Conservation (phyloP, 2,329 filamentous ascomycete genomes). For the Alternaria gaisen region DNA sequence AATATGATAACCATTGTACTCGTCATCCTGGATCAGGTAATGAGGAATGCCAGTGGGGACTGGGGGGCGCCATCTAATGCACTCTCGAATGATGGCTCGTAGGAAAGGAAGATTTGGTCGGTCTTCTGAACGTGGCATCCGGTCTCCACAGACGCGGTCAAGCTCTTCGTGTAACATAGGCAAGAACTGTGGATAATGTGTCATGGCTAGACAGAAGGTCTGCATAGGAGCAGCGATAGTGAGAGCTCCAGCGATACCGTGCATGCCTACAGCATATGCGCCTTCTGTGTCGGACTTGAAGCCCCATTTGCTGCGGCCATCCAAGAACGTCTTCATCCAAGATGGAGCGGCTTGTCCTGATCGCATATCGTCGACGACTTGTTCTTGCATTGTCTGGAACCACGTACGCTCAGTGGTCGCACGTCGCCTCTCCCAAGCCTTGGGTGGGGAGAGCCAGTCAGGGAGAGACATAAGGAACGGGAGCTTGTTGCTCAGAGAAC, state of each 20-base stretch:
- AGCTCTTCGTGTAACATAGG: constrained; percentile 53
- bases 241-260: constrained; percentile 57
- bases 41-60: constrained; percentile 63
- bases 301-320: constrained; percentile 51
- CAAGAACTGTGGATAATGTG: constrained; percentile 55
- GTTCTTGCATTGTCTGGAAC: constrained; percentile 56
- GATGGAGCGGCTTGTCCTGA: constrained; percentile 48
- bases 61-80: constrained; percentile 56
- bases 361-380: constrained; percentile 50
- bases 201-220: constrained; percentile 58
- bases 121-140: constrained; percentile 49
- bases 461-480: constrained; percentile 57
- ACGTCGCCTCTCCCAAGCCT: constrained; percentile 57
- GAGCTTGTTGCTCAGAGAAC: constrained; percentile 57
- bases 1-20: constrained; percentile 66
- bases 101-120: constrained; percentile 52
- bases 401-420: constrained; percentile 55
- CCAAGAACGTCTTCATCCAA: constrained; percentile 57
- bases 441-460: constrained; percentile 53
- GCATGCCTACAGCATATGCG: constrained; percentile 58
- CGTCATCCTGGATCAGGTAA: constrained; percentile 62
- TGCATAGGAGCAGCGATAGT: constrained; percentile 59
- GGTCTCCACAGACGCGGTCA: constrained; percentile 52
- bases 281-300: constrained; percentile 57
- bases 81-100: constrained; percentile 51